Evolutionary conservation across 1,139 yeast species (phyloP), one percentile per base, ranked within the genome.

Genomic region (Candida pseudoviswanathii): DNA sequence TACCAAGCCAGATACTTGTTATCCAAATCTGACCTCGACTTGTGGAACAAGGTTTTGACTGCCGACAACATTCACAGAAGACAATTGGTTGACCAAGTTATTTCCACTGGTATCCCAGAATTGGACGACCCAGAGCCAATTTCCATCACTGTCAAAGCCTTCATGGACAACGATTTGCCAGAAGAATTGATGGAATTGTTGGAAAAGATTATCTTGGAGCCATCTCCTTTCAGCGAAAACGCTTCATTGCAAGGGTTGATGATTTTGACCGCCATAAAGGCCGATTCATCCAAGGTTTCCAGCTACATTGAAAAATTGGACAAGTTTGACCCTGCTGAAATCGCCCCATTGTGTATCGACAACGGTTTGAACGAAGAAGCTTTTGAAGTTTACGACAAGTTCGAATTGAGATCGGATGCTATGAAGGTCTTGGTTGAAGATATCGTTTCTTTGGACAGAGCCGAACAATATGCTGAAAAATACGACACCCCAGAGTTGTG

Each of bases 41-140:
- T 94, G 57, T 94, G 99, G 98, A 74, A 81, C 54, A 78, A 77
- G 60, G 99, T 94, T 8, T 79, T 94, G 64, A 64, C 76, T 53
- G 81, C 80, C 48, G 96, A 88, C 47, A 91, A 89, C 67, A 75
- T 82, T 55, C 96, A 92, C 74, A 86, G 97, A 73, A 86, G 96
- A 65, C 95, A 86, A 66, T 78, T 94, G 66, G 79, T 94, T 58
- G 99, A 94, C 62, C 97, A 92, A 67, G 91, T 94, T 56, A 91
- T 94, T 55, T 92, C 97, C 43, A 89, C 96, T 52, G 99, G 98
- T 52, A 92, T 94, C 58, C 98, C 99, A 27, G 99, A 94, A 71
- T 80, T 92, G 53, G 89, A 82, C 55, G 96, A 89, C 61, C 97
- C 99, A 22, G 97, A 94, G 71, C 97, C 97, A 49, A 90, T 94